These are phyloP conservation scores for Tremella mesenterica DNA, from an alignment of 768 basidiomycete genomes.

Conservation along the genomic window DNA sequence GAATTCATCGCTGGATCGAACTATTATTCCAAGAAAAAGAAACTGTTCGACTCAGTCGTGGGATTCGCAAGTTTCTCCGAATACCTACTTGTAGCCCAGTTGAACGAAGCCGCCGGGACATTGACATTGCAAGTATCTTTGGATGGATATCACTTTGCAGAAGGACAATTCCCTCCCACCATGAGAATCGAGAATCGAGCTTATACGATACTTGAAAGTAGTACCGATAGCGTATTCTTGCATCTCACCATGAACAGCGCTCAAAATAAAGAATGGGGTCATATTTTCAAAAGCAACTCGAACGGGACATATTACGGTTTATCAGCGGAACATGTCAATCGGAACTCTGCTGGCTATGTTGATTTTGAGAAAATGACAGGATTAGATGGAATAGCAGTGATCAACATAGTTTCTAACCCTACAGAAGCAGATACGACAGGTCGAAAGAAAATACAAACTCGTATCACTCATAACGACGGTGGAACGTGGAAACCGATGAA, in stretches of 20 bases:
- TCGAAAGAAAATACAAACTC: conserved; percentile 65
- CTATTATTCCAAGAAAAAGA: conserved; percentile 63
- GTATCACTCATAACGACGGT: conserved; percentile 97
- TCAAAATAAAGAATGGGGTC: conserved; percentile 71
- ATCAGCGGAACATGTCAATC: conserved; percentile 77
- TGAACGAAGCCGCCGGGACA: conserved; percentile 47
- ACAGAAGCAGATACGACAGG: conserved; percentile 62
- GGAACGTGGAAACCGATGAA: conserved; percentile 70
- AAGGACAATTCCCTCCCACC: conserved; percentile 78
- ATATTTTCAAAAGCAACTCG: conserved; percentile 74
- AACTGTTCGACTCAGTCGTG: conserved; percentile 75
- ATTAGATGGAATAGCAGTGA: conserved; percentile 86
- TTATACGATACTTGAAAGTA: conserved; percentile 74
- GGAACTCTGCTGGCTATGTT: conserved; percentile 76
- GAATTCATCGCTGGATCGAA: conserved; percentile 68
- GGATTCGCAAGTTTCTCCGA: conserved; percentile 90
- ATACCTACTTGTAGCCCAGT: conserved; percentile 88
- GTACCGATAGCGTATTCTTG: conserved; percentile 83
- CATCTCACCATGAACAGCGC: conserved; percentile 86
- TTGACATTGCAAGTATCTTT: conserved; percentile 85
- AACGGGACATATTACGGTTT: conserved; percentile 95
- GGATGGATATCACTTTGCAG: conserved; percentile 75
- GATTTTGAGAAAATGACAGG: conserved; percentile 98
- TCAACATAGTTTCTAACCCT: conserved; percentile 81
- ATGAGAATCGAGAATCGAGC: conserved; percentile 78